A percentile compares a stretch with the other conserved stretches of the same genome.
Conservation (phyloP, 1,284 basidiomycete species). For the Apiotrichum sp. region DNA sequence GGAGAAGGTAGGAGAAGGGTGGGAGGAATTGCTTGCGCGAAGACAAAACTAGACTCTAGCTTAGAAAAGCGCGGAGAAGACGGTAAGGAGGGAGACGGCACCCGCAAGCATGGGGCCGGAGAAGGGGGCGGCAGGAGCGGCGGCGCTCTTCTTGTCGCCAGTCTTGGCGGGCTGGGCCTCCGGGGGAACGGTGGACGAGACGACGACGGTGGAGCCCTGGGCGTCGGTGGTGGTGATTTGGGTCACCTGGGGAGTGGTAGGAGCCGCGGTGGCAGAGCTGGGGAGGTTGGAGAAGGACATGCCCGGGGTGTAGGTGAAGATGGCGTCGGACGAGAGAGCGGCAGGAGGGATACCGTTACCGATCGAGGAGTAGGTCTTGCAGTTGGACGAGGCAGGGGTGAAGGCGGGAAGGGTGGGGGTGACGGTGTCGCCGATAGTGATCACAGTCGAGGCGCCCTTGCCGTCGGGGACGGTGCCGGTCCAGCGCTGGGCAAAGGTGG, state of each 20-base stretch:
- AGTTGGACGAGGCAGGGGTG: slow-evolving; percentile 44
- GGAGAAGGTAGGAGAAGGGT: too few relatives aligned
- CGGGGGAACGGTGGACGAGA: not conserved
- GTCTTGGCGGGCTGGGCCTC: slow-evolving; percentile 6
- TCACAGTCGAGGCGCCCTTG: slow-evolving; percentile 19
- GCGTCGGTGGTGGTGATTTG: slow-evolving; percentile 4
- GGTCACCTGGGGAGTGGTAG: not conserved
- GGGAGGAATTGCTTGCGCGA: too few relatives aligned
- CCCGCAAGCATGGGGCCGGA: slow-evolving; percentile 31
- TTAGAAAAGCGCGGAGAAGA: not conserved
- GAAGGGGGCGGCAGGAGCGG: slow-evolving; percentile 20
- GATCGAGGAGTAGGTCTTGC: slow-evolving; percentile 43
- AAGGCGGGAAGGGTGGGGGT: slow-evolving; percentile 40
- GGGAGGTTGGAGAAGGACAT: slow-evolving; percentile 4
- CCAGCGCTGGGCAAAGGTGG: slow-evolving; percentile 48
- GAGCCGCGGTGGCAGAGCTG: not conserved
- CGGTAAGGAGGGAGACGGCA: slow-evolving; percentile 29
- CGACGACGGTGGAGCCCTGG: slow-evolving; percentile 18
- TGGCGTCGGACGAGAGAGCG: slow-evolving; percentile 18
- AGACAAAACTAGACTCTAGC: too few relatives aligned
- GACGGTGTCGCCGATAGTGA: slow-evolving; percentile 43
- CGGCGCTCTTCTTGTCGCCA: slow-evolving; percentile 18
- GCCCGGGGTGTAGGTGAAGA: slow-evolving; percentile 10
- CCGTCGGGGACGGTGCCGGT: slow-evolving; percentile 41
- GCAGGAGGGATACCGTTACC: slow-evolving; percentile 31